These are phyloP conservation scores for Mycena polygramma DNA, from an alignment of 768 basidiomycete species.

Conservation along the genomic window DNA sequence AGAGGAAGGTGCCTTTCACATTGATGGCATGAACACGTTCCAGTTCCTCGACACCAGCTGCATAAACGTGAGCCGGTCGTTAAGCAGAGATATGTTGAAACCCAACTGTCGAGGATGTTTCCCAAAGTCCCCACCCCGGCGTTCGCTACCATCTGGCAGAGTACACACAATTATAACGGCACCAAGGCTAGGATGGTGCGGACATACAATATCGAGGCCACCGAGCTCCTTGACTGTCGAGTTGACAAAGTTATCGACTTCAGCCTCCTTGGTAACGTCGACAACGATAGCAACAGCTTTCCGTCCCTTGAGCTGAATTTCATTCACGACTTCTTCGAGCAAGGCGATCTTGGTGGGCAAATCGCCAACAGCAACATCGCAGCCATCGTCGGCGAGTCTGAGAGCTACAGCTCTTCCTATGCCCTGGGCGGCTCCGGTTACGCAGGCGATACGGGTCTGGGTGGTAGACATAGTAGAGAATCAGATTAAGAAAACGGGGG, in stretches of 20 bases:
- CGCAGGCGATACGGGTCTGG: slow-evolving; percentile 41
- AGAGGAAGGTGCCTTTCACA: slow-evolving; percentile 42
- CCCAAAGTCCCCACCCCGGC: slow-evolving; percentile 40
- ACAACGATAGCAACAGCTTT: slow-evolving; percentile 33
- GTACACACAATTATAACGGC: no score
- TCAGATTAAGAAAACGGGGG: no score
- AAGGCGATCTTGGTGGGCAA: slow-evolving; percentile 23
- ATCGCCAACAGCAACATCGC: slow-evolving; percentile 53
- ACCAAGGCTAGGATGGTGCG: background rate
- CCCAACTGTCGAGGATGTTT: slow-evolving; percentile 36
- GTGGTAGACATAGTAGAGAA: slow-evolving; percentile 37
- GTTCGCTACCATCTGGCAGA: slow-evolving; percentile 46
- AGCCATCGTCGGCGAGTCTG: slow-evolving; percentile 53
- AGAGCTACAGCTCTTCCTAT: slow-evolving; percentile 55
- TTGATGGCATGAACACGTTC: slow-evolving; percentile 41
- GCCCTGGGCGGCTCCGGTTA: slow-evolving; percentile 56
- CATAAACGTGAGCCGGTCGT: background rate
- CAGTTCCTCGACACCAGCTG: slow-evolving; percentile 39
- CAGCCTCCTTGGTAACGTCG: slow-evolving; percentile 49
- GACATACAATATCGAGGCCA: slow-evolving; percentile 35
- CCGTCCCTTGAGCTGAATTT: slow-evolving; percentile 10
- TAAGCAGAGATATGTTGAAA: background rate
- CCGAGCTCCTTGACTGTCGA: slow-evolving; percentile 38
- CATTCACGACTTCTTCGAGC: slow-evolving; percentile 13
- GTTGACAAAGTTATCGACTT: slow-evolving; percentile 47